Base-by-base conservation (phyloP, 805 yeast genomes). In the Candida piceae region DNA sequence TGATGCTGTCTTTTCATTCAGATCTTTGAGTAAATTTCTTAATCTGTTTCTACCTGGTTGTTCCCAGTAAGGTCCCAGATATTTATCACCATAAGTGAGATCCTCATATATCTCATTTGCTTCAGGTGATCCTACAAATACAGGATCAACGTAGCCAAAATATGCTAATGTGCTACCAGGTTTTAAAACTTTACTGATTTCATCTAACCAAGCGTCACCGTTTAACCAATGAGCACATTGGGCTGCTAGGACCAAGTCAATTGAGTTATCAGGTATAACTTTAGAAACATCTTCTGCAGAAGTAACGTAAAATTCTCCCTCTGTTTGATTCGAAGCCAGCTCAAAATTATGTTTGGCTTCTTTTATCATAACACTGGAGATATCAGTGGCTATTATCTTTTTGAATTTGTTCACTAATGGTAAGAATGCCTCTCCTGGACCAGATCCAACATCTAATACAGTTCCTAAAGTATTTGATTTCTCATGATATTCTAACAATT, bases 221-320 rank as follows among this genome's bases (percentile, higher is more conserved):
- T 48, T 57, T 39, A 85, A 73, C 95, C 96, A 88, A 59, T 88
- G 96, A n/a, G 73, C 76, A 40, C 88, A 82, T 54, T 88, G 88
- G 0, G 89, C 95, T n/a, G 80, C 84, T 2, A 87, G 72, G 11
- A 86, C 65, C 48, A 86, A 41, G 53, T 83, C 94, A 7, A 78
- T 61, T 3, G 55, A 48, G 10, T 52, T 42, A 27, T 48, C 41
- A 16, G 49, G 45, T 5, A 53, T 37, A 3, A 39, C 23, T 12
- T 47, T 43, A 16, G 51, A 27, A 15, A 54, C 29, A 21, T 45
- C 36, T 29, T 56, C 62, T 20, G 60, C 57, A 11, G 53, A 24
- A 21, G 44, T 34, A 7, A 42, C 42, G 6, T 32, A 31, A 22
- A 48, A 46, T 29, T 40, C 45, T 7, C 44, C 40, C 21, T 32